Evolutionary conservation across 1,284 basidiomycete genomes (phyloP).

Genomic region (Puccinia coronata): DNA sequence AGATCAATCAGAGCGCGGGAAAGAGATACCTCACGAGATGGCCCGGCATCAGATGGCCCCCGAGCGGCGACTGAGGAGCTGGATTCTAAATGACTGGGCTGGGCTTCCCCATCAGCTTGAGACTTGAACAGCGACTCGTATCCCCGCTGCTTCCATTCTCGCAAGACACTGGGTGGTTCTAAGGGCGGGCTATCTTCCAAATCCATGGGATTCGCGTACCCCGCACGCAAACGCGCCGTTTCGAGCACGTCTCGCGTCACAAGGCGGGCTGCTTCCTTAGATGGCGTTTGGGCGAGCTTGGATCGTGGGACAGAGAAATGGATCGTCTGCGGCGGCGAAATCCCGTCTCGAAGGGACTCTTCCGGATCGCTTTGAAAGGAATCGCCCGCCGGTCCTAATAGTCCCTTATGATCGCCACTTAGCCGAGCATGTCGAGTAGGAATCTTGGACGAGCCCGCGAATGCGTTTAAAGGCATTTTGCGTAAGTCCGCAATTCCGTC

Average conservation of each 20-base stretch:
- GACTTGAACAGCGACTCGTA: slow-evolving; percentile 36
- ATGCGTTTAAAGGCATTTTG: slow-evolving; percentile 54
- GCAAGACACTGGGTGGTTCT: slow-evolving; percentile 44
- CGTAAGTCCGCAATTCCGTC: slow-evolving; percentile 58
- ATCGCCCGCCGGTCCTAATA: background rate
- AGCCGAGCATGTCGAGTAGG: background rate
- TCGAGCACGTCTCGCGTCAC: slow-evolving; percentile 57
- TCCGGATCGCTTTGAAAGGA: slow-evolving; percentile 53
- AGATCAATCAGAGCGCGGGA: slow-evolving; percentile 37
- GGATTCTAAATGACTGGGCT: slow-evolving; percentile 6
- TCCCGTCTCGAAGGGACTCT: slow-evolving; percentile 56
- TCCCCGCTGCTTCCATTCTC: slow-evolving; percentile 46
- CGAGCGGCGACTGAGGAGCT: background rate
- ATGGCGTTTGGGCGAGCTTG: slow-evolving; percentile 56
- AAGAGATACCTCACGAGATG: slow-evolving; percentile 33
- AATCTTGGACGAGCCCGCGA: slow-evolving; percentile 51
- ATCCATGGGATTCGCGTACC: slow-evolving; percentile 46
- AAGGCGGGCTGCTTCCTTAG: slow-evolving; percentile 57
- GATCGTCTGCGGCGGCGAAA: slow-evolving; percentile 58
- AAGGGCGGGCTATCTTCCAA: slow-evolving; percentile 41
- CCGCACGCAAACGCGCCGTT: slow-evolving; percentile 51
- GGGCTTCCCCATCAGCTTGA: slow-evolving; percentile 18
- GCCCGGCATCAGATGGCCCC: background rate
- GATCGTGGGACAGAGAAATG: slow-evolving; percentile 57
- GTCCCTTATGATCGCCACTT: background rate